Conservation (phyloP, 2,329 filamentous ascomycete species). For the Acephala macrosclerotiorum region DNA sequence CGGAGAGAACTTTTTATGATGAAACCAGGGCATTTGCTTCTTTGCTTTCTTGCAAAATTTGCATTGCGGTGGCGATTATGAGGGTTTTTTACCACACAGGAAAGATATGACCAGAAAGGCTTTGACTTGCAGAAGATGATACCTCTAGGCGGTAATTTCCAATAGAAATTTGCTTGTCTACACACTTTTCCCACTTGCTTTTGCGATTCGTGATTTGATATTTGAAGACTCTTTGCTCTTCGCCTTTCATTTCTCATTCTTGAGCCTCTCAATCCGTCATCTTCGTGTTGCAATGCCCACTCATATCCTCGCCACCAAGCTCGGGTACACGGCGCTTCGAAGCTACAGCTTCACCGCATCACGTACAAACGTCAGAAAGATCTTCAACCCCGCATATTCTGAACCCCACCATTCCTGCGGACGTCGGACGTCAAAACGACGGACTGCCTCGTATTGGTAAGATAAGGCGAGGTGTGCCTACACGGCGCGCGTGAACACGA, state of each 20-base stretch:
- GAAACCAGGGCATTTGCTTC: neutral
- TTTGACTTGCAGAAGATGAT: neutral
- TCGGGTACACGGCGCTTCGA: neutral
- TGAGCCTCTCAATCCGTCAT: too few species aligned
- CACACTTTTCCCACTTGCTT: neutral
- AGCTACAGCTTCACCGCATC: neutral
- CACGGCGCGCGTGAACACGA: too few species aligned
- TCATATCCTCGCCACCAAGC: neutral
- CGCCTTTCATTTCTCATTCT: too few species aligned
- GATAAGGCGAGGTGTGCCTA: too few species aligned
- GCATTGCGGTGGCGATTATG: slow-evolving; percentile 2
- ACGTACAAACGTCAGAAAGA: neutral
- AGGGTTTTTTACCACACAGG: neutral
- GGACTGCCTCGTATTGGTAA: too few species aligned
- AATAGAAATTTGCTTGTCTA: neutral
- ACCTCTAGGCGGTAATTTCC: neutral
- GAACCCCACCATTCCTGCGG: neutral
- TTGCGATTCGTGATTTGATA: too few species aligned
- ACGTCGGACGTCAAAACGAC: neutral
- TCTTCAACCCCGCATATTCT: neutral
- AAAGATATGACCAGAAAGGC: neutral
- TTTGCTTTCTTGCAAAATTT: neutral
- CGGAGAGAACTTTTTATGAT: neutral
- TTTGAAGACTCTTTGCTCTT: too few species aligned
- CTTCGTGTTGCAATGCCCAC: neutral